Evolutionary conservation across 2,329 filamentous ascomycete genomes (phyloP), one percentile per base, ranked within the genome.

Genomic region (Trichoderma polysporum): DNA sequence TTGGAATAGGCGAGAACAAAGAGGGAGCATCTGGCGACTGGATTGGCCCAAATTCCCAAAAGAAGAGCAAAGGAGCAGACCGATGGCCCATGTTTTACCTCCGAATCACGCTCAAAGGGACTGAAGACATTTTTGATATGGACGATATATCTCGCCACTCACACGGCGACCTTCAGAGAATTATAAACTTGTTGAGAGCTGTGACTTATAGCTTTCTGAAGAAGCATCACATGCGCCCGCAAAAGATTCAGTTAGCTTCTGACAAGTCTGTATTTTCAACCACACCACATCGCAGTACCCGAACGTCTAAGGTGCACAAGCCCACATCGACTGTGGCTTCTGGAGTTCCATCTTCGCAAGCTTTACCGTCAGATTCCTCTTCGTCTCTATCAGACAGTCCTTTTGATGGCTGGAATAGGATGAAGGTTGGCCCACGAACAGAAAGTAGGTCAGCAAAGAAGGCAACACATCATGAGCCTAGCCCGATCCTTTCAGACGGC

Each of bases 51-150:
- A 47, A 17, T 25, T 10, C 27, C 1, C 50, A 39, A 41, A 87
- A 82, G 73, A 77, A 79, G 13, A 84, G 82, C 50, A 94, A 92
- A 74, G 84, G 88, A 0, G 81, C 94, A 10, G 93, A 97, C 73
- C 86, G 88, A 59, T 95, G 92, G 88, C 93, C 94, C 0, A 94
- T 94, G 89, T 98, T 97, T 73, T 91, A 89, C 72, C 79, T 98
- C n/a, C 87, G 87, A 31, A 85, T 97, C 39, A 79, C 82, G 2
- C 73, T 84, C 45, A 66, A 64, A 25, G 63, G 54, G 53, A 65
- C 66, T 12, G 68, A 73, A 1, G 76, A 78, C n/a, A 31, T 76
- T 2, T 77, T 81, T n/a, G 76, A 78, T 19, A 65, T 74, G 5
- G 75, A 79, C 22, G 70, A 75, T 2, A 25, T 83, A 13, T 74